Percentiles rank a stretch among this genome's conserved stretches.
Evolutionary conservation across 352 stramenopile species (phyloP).

Genomic region (Phytophthora megakarya): DNA sequence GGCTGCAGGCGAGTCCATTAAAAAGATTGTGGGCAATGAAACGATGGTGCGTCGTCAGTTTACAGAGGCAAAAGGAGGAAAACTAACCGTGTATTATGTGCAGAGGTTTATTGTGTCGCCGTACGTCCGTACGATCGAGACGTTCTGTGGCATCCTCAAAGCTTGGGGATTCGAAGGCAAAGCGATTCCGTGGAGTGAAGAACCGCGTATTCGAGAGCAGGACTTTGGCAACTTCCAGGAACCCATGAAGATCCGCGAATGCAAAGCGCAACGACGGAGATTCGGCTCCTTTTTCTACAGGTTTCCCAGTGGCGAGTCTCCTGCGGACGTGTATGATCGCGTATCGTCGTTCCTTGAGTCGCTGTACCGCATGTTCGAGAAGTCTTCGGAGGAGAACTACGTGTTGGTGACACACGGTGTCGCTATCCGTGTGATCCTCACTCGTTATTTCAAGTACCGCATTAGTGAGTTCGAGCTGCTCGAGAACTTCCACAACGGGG

Average conservation of each 20-base stretch:
- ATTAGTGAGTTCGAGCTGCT: conserved; percentile 86
- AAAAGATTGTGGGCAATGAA: conserved; percentile 77
- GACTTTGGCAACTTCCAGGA: conserved; percentile 93
- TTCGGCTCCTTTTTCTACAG: conserved; percentile 91
- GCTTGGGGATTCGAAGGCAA: conserved; percentile 61
- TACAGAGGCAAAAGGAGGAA: background rate
- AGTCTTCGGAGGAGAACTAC: conserved; percentile 79
- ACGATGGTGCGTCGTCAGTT: conserved; percentile 52
- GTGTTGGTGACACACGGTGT: conserved; percentile 89
- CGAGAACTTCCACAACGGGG: conserved; percentile 86
- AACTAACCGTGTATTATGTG: conserved; percentile 2
- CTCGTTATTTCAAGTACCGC: conserved; percentile 89
- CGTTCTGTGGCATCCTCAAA: conserved; percentile 82
- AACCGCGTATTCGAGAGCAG: conserved; percentile 88
- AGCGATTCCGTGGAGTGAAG: conserved; percentile 75
- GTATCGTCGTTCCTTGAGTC: conserved; percentile 90
- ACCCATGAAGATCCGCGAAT: conserved; percentile 78
- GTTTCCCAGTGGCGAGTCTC: conserved; percentile 87
- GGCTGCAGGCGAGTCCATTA: conserved; percentile 69
- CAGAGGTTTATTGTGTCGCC: conserved; percentile 87
- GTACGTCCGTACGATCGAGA: conserved; percentile 88
- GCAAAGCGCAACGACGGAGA: conserved; percentile 70
- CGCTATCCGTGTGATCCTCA: conserved; percentile 88
- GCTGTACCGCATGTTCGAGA: conserved; percentile 86
- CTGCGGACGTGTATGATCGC: conserved; percentile 88